phyloP scores from a whole-genome alignment of 169 alveolate species.

The Cryptosporidium viatorum region DNA sequence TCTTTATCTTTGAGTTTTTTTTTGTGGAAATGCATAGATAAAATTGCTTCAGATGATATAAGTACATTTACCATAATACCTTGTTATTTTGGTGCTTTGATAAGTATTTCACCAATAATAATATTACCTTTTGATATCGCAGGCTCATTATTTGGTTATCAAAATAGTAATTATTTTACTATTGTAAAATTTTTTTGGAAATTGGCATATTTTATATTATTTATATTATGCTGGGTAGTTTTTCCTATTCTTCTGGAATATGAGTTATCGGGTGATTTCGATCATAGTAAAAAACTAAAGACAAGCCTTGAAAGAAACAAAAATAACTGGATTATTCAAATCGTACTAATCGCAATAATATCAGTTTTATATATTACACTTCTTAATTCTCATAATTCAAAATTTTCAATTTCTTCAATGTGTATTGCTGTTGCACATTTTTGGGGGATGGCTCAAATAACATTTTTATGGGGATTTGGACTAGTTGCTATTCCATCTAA shows the following conservation, averaged over 20 bases:
- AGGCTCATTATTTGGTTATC: neutral
- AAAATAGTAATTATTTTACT: neutral
- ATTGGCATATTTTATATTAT: constrained; percentile 1
- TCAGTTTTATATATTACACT: neutral
- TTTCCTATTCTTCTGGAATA: constrained; percentile 46
- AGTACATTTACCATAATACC: neutral
- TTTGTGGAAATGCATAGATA: constrained; percentile 9
- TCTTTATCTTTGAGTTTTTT: neutral
- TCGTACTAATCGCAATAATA: neutral
- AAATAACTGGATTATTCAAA: constrained; percentile 15
- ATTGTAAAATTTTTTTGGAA: constrained; percentile 19
- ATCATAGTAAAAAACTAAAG: neutral
- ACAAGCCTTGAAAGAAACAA: constrained; percentile 43
- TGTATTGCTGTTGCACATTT: constrained; percentile 30
- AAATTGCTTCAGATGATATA: constrained; percentile 20
- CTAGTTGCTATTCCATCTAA: constrained; percentile 23
- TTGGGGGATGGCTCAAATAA: constrained; percentile 49
- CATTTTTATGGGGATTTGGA: constrained; percentile 50
- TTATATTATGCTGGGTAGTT: constrained; percentile 37
- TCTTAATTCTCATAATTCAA: neutral
- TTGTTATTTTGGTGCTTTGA: constrained; percentile 16
- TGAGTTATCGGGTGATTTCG: constrained; percentile 56
- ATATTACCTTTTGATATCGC: constrained; percentile 36
- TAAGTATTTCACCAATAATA: constrained; percentile 45
- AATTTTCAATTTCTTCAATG: constrained; percentile 22